A percentile compares a stretch with the other conserved stretches of the same genome.
phyloP scores from a whole-genome alignment of 768 basidiomycete genomes.

The Kwoniella sp. region DNA sequence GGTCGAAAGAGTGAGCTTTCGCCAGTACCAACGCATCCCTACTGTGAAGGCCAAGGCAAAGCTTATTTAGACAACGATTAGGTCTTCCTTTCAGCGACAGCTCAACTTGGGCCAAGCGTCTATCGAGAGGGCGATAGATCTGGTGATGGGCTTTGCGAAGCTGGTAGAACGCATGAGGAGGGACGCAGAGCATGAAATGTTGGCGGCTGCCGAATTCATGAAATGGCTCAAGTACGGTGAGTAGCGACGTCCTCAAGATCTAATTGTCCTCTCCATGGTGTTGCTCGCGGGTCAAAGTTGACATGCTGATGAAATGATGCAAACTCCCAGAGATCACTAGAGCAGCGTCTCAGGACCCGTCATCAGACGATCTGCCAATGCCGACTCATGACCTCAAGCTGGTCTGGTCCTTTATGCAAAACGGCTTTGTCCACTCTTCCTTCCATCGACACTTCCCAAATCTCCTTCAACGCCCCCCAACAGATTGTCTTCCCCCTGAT shows the following conservation, averaged over 20 bases:
- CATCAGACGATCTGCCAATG: constrained; percentile 27
- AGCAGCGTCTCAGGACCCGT: constrained; percentile 27
- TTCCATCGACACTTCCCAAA: constrained; percentile 36
- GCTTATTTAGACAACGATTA: constrained; percentile 4
- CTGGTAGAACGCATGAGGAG: constrained; percentile 33
- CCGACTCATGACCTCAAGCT: constrained; percentile 41
- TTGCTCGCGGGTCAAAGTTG: too few species aligned
- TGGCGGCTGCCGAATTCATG: constrained; percentile 36
- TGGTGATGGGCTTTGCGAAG: constrained; percentile 24
- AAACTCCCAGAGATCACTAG: constrained; percentile 24
- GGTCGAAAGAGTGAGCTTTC: constrained; percentile 29
- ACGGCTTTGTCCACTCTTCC: constrained; percentile 37
- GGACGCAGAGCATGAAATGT: constrained; percentile 31
- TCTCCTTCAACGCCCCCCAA: constrained; percentile 13
- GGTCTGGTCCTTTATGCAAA: constrained; percentile 43
- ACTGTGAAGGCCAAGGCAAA: too few species aligned
- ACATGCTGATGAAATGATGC: background rate
- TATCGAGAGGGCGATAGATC: constrained; percentile 18
- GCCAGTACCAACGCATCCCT: background rate
- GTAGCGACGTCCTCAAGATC: constrained; percentile 10
- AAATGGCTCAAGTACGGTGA: constrained; percentile 49
- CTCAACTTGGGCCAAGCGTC: constrained; percentile 4
- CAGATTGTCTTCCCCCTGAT: constrained; percentile 8
- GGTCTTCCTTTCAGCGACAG: constrained; percentile 7
- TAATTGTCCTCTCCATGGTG: too few species aligned